Evolutionary conservation across 2,329 filamentous ascomycete genomes (phyloP), one percentile per base, ranked within the genome.

Genomic region (Rhynchosporium agropyri): DNA sequence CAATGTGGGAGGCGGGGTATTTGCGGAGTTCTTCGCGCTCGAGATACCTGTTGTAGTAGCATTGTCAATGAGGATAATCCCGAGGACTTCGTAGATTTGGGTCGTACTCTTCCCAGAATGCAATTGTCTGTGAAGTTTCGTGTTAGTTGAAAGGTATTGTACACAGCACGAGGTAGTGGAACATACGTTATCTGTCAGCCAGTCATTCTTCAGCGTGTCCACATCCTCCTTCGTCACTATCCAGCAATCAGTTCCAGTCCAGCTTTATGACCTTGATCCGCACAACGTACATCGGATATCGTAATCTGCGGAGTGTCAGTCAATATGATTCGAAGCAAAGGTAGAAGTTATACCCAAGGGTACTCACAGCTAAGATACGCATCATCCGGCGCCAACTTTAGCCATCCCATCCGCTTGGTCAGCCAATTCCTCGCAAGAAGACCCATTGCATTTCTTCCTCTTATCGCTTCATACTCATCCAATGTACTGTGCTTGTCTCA

Each of bases 41-140:
- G 68, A 99, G 87, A 75, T 90, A 93, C 79, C 88, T 86, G 66
- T 26, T 43, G 38, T 54, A 5, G 20, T 54, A 5, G 20, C 31
- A 8, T 29, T 54, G 64, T 63, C 53, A 67, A 63, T 79, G 66
- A 46, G 54, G 49, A 49, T 56, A 7, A 28, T 29, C 55, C 56
- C 20, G 20, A 59, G 57, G 43, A 45, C 50, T 31, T 20, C 20
- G 43, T 46, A 69, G n/a, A 26, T 29, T 29, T 12, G 9, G 38
- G n/a, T 40, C 48, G 71, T 87, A 96, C 83, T 98, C 94, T 83
- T 98, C 91, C 94, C 95, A 99, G 75, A 99, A 98, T 57, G 92
- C 89, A 69, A 99, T 98, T 71, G 92, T 93, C 90, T 94, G 70
- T 46, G 26, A n/a, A 31, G 29, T 33, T 46, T 20, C 38, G 13